These are phyloP conservation scores for Cryphonectria naterciae DNA, from an alignment of 2,329 filamentous ascomycete genomes.

Conservation along the genomic window DNA sequence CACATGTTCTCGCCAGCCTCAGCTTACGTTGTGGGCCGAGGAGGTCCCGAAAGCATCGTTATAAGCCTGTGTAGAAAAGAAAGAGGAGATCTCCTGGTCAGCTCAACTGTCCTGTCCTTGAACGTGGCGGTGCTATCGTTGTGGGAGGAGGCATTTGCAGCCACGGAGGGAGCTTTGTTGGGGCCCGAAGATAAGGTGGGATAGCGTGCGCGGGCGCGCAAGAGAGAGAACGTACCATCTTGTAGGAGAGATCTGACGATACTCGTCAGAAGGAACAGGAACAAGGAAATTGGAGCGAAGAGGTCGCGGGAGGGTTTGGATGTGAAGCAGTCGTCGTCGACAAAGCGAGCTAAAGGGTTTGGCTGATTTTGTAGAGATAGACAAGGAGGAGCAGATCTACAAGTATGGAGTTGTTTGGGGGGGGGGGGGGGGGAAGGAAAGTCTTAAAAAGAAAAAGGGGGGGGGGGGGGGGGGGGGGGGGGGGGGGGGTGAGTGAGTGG, in stretches of 20 bases:
- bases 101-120: neutral
- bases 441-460: too few relatives aligned
- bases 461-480: too few relatives aligned
- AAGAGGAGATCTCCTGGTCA: constrained; percentile 1
- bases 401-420: neutral
- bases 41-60: constrained; percentile 17
- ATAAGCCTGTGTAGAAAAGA: neutral
- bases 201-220: too few relatives aligned
- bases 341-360: neutral
- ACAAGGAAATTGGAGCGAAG: neutral
- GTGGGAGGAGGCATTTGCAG: neutral
- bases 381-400: neutral
- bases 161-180: neutral
- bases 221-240: constrained; percentile 9
- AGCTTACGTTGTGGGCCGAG: constrained; percentile 14
- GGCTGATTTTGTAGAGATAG: neutral
- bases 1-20: neutral
- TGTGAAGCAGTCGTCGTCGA: neutral
- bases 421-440: too few relatives aligned
- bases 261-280: neutral
- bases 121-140: neutral
- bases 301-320: neutral
- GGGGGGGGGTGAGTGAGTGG: too few relatives aligned
- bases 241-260: neutral
- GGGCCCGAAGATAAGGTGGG: neutral